Conservation (phyloP, 768 basidiomycete species). For the Galerina marginata region DNA sequence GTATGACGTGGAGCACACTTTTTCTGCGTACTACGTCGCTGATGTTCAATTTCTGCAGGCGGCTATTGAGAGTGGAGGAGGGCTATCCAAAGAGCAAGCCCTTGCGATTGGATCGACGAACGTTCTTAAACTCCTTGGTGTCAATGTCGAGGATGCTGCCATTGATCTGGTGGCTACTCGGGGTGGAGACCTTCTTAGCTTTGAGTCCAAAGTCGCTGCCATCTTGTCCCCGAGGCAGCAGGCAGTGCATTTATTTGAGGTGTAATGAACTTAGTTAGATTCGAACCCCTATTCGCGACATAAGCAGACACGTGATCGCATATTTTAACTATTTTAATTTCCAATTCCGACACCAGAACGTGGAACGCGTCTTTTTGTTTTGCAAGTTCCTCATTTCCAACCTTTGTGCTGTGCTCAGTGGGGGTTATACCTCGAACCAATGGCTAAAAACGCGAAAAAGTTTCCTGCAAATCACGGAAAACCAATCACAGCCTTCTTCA, state of each 20-base stretch:
- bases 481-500: slow-evolving; percentile 55
- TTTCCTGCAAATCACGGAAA: slow-evolving; percentile 25
- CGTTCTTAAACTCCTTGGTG: slow-evolving; percentile 46
- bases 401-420: neutral
- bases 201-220: slow-evolving; percentile 53
- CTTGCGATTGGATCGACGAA: slow-evolving; percentile 54
- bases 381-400: neutral
- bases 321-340: slow-evolving; percentile 3
- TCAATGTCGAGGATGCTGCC: slow-evolving; percentile 33
- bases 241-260: slow-evolving; percentile 42
- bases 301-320: slow-evolving; percentile 11
- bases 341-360: neutral
- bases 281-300: slow-evolving; percentile 11
- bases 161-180: slow-evolving; percentile 62
- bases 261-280: neutral
- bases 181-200: slow-evolving; percentile 58
- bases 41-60: slow-evolving; percentile 35
- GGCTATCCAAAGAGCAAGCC: slow-evolving; percentile 46
- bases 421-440: neutral
- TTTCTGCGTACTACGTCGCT: neutral
- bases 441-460: slow-evolving; percentile 37
- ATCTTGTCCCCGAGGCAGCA: slow-evolving; percentile 53
- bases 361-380: slow-evolving; percentile 1
- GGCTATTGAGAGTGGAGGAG: slow-evolving; percentile 47
- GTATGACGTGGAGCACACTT: slow-evolving; percentile 43